Conservation (phyloP, 2,329 filamentous ascomycete genomes). For the Cercospora zeina region DNA sequence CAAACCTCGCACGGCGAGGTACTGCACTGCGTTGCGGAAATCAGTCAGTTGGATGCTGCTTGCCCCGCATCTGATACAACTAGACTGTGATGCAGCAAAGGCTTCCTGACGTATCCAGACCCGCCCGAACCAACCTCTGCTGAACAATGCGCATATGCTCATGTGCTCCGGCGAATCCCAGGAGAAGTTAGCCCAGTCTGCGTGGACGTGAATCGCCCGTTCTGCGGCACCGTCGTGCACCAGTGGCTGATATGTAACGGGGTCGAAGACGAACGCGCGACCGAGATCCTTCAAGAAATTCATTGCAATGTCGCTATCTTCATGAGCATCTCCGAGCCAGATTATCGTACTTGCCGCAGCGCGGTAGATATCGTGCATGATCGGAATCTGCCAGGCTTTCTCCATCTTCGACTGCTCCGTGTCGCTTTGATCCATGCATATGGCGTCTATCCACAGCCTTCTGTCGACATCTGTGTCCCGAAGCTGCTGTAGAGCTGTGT, state of each 20-base stretch:
- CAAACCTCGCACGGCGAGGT: constrained; percentile 10
- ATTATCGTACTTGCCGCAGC: constrained; percentile 2
- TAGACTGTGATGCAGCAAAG: neutral
- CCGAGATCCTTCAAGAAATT: neutral
- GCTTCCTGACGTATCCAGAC: constrained; percentile 1
- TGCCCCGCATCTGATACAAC: neutral
- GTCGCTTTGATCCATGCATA: constrained; percentile 16
- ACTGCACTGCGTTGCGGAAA: constrained; percentile 17
- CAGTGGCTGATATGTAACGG: neutral
- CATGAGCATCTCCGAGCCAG: constrained; percentile 9
- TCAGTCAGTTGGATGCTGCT: neutral
- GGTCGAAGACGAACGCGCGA: neutral
- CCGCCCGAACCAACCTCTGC: neutral
- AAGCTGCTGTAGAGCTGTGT: constrained; percentile 7
- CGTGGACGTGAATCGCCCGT: neutral
- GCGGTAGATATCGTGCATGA: constrained; percentile 14
- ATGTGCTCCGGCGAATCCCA: neutral
- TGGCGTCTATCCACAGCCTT: constrained; percentile 13
- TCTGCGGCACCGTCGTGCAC: neutral
- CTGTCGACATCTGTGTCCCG: neutral
- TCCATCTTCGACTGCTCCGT: constrained; percentile 1
- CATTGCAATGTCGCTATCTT: neutral
- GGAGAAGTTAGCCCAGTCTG: neutral
- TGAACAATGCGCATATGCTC: neutral
- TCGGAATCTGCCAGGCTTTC: constrained; percentile 3